Evolutionary conservation across 352 stramenopile genomes (phyloP).

Genomic region (Phytophthora sp.): DNA sequence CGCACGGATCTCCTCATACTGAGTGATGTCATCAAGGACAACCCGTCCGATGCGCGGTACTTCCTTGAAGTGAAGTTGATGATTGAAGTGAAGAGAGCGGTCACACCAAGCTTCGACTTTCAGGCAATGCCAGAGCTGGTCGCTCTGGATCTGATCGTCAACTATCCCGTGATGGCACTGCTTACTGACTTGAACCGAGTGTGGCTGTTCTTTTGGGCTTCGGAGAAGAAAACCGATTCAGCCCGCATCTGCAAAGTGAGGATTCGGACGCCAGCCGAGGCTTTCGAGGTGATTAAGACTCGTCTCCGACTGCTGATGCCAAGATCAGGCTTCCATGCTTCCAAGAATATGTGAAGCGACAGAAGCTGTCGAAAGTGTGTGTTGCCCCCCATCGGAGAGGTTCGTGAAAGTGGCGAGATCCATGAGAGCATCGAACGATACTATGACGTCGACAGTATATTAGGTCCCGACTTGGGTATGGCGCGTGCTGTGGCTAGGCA

Average conservation of each 20-base stretch:
- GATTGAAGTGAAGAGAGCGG: slow-evolving; percentile 48
- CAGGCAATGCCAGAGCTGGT: slow-evolving; percentile 51
- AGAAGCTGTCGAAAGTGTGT: slow-evolving; percentile 18
- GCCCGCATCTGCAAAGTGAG: slow-evolving; percentile 30
- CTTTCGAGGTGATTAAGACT: slow-evolving; percentile 25
- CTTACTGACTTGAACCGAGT: slow-evolving; percentile 49
- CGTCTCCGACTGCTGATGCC: slow-evolving; percentile 32
- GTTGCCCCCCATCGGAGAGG: background rate
- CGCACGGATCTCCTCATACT: slow-evolving; percentile 49
- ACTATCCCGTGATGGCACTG: slow-evolving; percentile 50
- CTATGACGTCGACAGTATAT: background rate
- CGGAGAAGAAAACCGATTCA: slow-evolving; percentile 27
- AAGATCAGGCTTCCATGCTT: slow-evolving; percentile 39
- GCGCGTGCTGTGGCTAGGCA: no score
- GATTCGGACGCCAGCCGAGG: slow-evolving; percentile 28
- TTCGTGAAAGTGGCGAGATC: background rate
- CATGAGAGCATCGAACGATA: slow-evolving; percentile 2
- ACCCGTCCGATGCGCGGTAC: slow-evolving; percentile 12
- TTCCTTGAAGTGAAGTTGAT: slow-evolving; percentile 52
- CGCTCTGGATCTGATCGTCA: slow-evolving; percentile 43
- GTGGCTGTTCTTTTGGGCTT: slow-evolving; percentile 55
- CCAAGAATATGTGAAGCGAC: slow-evolving; percentile 34
- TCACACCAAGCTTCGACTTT: slow-evolving; percentile 33
- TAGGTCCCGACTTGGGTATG: no score
- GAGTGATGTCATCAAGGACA: slow-evolving; percentile 30